Evolutionary conservation across 805 yeast genomes (phyloP).

Genomic region (Maudiozyma barnettii): DNA sequence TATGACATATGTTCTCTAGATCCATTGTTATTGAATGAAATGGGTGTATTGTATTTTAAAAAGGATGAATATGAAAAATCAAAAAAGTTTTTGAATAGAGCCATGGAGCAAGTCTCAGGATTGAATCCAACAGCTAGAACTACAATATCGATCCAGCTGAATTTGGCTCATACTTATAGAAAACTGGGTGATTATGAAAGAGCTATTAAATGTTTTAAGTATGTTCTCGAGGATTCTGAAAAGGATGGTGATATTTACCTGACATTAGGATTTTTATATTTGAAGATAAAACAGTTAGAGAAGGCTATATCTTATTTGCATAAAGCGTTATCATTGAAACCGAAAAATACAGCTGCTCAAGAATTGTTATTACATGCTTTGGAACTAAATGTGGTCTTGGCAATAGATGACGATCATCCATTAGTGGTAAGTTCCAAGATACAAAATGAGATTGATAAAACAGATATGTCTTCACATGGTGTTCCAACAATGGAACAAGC

Average conservation of each 20-base stretch:
- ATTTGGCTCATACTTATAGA: constrained; percentile 83
- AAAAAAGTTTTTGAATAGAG: constrained; percentile 59
- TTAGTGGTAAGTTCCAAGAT: constrained; percentile 15
- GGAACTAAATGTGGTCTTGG: constrained; percentile 39
- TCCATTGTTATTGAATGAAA: constrained; percentile 80
- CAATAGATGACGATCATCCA: constrained; percentile 26
- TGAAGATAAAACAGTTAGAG: constrained; percentile 53
- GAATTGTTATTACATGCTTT: constrained; percentile 76
- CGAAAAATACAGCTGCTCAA: constrained; percentile 74
- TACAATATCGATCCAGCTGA: constrained; percentile 76
- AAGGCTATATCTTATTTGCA: constrained; percentile 73
- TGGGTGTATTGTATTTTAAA: constrained; percentile 87
- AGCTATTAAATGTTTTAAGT: constrained; percentile 66
- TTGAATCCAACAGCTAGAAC: constrained; percentile 72
- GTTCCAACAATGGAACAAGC: neutral
- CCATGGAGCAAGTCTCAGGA: constrained; percentile 56
- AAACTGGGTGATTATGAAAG: constrained; percentile 50
- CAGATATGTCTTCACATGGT: neutral
- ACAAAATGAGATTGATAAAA: constrained; percentile 2
- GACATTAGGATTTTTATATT: constrained; percentile 74
- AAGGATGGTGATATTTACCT: constrained; percentile 68
- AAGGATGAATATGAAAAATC: constrained; percentile 58
- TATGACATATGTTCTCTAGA: constrained; percentile 73
- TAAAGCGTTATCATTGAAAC: constrained; percentile 66
- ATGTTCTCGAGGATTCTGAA: constrained; percentile 60